Conservation (phyloP, 495 filamentous ascomycete species). For the Trichodelitschia bisporula region DNA sequence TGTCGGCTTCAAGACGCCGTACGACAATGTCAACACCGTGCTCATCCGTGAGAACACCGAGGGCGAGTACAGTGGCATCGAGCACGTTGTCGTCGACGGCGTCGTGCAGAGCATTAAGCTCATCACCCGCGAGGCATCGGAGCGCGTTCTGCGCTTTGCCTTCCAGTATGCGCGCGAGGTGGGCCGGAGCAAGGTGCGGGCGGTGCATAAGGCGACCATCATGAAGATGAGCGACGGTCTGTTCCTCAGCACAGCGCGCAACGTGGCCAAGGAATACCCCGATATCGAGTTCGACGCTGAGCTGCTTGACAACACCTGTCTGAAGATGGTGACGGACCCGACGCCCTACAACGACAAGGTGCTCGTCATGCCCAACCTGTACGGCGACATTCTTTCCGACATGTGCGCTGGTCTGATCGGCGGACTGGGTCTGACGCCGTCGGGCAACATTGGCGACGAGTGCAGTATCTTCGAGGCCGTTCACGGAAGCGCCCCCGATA, state of each 20-base stretch:
- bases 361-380: slow-evolving; percentile 97
- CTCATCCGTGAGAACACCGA: slow-evolving; percentile 99
- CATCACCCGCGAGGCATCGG: slow-evolving; percentile 78
- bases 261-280: slow-evolving; percentile 83
- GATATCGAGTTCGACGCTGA: slow-evolving; percentile 86
- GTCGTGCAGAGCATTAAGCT: slow-evolving; percentile 99
- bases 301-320: slow-evolving; percentile 93
- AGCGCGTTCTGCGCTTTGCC: slow-evolving; percentile 84
- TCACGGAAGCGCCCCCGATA: slow-evolving; percentile 93
- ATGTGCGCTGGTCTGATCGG: slow-evolving; percentile 98
- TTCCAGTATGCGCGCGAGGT: slow-evolving; percentile 92
- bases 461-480: slow-evolving; percentile 99
- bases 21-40: slow-evolving; percentile 92
- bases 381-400: slow-evolving; percentile 97
- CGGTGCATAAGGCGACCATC: slow-evolving; percentile 97
- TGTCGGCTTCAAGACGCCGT: slow-evolving; percentile 92
- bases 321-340: slow-evolving; percentile 92
- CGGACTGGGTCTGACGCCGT: slow-evolving; percentile 88
- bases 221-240: slow-evolving; percentile 99
- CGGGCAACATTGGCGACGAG: slow-evolving; percentile 95
- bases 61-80: slow-evolving; percentile 97
- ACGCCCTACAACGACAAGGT: slow-evolving; percentile 96
- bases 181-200: slow-evolving; percentile 83
- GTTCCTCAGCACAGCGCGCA: slow-evolving; percentile 64
- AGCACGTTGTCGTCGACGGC: slow-evolving; percentile 94